phyloP scores from a whole-genome alignment of 2,329 filamentous ascomycete species.

The Samsoniella hepiali region DNA sequence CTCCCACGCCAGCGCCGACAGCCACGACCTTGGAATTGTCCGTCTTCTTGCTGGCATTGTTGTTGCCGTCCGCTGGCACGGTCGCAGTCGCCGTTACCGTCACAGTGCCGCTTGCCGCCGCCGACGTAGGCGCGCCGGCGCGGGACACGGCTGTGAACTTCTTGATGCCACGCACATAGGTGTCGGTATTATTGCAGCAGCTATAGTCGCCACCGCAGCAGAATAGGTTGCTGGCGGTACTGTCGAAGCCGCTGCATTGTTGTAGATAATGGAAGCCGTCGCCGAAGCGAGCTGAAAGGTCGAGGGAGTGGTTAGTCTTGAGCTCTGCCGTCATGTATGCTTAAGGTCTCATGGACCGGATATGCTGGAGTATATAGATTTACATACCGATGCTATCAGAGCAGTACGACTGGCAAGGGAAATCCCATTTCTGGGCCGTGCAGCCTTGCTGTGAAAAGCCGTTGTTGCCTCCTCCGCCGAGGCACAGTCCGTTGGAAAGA shows the following conservation, averaged over 20 bases:
- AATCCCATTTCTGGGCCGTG: conserved; percentile 3
- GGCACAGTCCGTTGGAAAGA: conserved; percentile 13
- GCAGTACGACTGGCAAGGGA: conserved; percentile 11
- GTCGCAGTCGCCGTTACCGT: conserved; percentile 1
- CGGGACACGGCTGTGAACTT: conserved; percentile 9
- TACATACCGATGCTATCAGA: conserved; percentile 6
- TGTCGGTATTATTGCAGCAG: conserved; percentile 9
- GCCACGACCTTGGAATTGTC: conserved; percentile 7
- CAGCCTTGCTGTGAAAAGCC: conserved; percentile 9
- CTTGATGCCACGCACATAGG: neutral
- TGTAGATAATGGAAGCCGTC: conserved; percentile 6
- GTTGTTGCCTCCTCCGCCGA: conserved; percentile 10
- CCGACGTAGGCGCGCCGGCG: neutral
- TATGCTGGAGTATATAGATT: neutral
- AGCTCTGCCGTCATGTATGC: too few relatives aligned
- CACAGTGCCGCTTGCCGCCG: neutral
- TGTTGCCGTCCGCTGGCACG: neutral
- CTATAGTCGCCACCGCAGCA: conserved; percentile 13
- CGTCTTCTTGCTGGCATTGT: neutral
- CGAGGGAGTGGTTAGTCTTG: neutral
- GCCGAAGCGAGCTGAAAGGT: neutral
- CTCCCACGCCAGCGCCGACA: neutral
- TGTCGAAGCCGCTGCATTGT: conserved; percentile 16
- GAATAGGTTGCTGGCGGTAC: neutral
- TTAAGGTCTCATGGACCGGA: neutral